phyloP scores from a whole-genome alignment of 23 red algal species.

The Pyropia yezoensis region DNA sequence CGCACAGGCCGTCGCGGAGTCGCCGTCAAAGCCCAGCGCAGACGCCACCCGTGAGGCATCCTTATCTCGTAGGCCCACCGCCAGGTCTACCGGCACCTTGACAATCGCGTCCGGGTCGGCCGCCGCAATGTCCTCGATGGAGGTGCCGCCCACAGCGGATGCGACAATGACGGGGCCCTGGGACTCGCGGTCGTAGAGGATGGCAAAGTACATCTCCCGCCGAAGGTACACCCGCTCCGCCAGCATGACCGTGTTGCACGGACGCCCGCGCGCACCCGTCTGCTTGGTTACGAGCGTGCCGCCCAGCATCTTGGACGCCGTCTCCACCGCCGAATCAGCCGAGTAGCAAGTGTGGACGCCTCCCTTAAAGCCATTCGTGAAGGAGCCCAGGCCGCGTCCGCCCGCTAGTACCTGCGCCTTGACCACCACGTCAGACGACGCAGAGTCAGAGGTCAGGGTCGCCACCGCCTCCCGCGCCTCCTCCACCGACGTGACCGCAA shows the following conservation, averaged over 20 bases:
- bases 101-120: constrained; percentile 68
- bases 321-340: constrained; percentile 51
- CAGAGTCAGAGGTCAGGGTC: constrained; percentile 10
- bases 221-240: constrained; percentile 71
- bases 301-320: constrained; percentile 87
- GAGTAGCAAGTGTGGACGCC: constrained; percentile 89
- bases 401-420: constrained; percentile 98
- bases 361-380: constrained; percentile 83
- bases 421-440: constrained; percentile 58
- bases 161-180: constrained; percentile 87
- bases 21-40: constrained; percentile 46
- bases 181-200: constrained; percentile 84
- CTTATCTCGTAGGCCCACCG: constrained; percentile 37
- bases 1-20: constrained; percentile 10
- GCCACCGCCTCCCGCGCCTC: constrained; percentile 50
- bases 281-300: constrained; percentile 91
- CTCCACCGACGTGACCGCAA: constrained; percentile 45
- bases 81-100: constrained; percentile 65
- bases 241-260: constrained; percentile 66
- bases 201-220: constrained; percentile 95
- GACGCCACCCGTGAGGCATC: constrained; percentile 28
- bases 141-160: constrained; percentile 65
- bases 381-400: constrained; percentile 80
- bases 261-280: constrained; percentile 67
- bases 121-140: constrained; percentile 94